Evolutionary conservation across 768 basidiomycete genomes (phyloP), one percentile per base, ranked within the genome.

Genomic region (Peribolospora kevripleyi): DNA sequence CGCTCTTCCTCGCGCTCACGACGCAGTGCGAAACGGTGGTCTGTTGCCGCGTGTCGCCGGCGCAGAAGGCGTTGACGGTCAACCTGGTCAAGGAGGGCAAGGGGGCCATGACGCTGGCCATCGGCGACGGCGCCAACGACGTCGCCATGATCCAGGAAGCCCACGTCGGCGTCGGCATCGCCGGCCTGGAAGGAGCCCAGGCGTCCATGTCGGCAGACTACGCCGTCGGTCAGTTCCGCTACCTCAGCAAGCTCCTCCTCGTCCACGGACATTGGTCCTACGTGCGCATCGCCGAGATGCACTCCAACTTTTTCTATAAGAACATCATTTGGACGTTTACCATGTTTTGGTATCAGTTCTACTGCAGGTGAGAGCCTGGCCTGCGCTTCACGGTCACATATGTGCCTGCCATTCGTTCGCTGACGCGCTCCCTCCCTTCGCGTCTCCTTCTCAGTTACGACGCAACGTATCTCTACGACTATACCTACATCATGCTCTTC

Each of bases 141-240:
- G 91, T 97, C 36, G 88, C 90, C 5, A 97, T 97, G 91, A 97
- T 97, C 56, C 91, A 97, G 65, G 91, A 91, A 64, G 91, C 91
- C n/a, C 88, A 97, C 66, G 81, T 97, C 60, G 91, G 91, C 3
- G 85, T 88, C 64, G 91, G 91, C 25, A 71, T 97, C 38, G 76
- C 85, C 61, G 91, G 91, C 48, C 75, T 90, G 43, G 91, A 97
- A 66, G 91, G 91, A 51, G 90, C 87, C 25, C 91, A 97, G 67
- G 91, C 91, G 40, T 90, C 91, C 50, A 95, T 95, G 90, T 93
- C 88, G 4, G 91, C 91, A 5, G 91, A 97, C 66, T 95, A 93
- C 62, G 91, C 91, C 1, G 90, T 97, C 70, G 91, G 86, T 2
- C 91, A 95, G 65, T 98, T 98, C 72, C 73, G 90, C 54, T 95